Percentiles rank a stretch among this genome's conserved stretches.
Evolutionary conservation across 768 basidiomycete genomes (phyloP).

Genomic region (Boletus sensibilis): DNA sequence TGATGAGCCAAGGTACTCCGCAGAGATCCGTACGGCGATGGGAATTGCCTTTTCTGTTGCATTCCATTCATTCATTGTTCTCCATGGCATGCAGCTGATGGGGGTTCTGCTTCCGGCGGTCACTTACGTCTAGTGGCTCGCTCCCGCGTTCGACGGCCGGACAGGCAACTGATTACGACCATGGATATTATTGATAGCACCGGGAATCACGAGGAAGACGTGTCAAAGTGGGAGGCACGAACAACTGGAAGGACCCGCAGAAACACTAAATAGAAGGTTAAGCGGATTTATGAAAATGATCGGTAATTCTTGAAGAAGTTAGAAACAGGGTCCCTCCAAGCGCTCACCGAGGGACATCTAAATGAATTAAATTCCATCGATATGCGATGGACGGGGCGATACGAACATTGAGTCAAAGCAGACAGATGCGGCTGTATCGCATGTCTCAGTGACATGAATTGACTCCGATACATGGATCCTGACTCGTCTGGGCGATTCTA

Average conservation of each 20-base stretch:
- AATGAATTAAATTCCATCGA: conserved; percentile 30
- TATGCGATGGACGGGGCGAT: conserved; percentile 19
- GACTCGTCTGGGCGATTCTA: conserved; percentile 2
- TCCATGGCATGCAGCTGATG: conserved; percentile 22
- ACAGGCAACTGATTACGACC: conserved; percentile 12
- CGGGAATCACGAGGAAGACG: conserved; percentile 18
- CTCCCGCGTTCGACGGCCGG: conserved; percentile 30
- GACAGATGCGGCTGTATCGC: background rate
- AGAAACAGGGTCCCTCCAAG: conserved; percentile 9
- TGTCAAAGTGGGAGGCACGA: conserved; percentile 20
- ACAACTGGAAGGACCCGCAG: conserved; percentile 17
- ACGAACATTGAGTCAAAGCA: conserved; percentile 6
- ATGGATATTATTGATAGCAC: conserved; percentile 24
- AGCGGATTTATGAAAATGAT: conserved; percentile 26
- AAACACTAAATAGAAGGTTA: conserved; percentile 30
- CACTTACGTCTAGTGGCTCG: conserved; percentile 35
- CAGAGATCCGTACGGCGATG: conserved; percentile 17
- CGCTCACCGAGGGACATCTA: conserved; percentile 15
- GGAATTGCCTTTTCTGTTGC: conserved; percentile 9
- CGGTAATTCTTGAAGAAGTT: conserved; percentile 13
- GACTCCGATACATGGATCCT: background rate
- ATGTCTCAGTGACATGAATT: conserved; percentile 11
- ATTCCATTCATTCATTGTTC: conserved; percentile 26
- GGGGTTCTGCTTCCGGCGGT: conserved; percentile 25
- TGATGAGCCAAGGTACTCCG: conserved; percentile 18